Evolutionary conservation across 164 flowering plant genomes (phyloP), one percentile per base, ranked within the genome.

Genomic region (Malania oleifera): DNA sequence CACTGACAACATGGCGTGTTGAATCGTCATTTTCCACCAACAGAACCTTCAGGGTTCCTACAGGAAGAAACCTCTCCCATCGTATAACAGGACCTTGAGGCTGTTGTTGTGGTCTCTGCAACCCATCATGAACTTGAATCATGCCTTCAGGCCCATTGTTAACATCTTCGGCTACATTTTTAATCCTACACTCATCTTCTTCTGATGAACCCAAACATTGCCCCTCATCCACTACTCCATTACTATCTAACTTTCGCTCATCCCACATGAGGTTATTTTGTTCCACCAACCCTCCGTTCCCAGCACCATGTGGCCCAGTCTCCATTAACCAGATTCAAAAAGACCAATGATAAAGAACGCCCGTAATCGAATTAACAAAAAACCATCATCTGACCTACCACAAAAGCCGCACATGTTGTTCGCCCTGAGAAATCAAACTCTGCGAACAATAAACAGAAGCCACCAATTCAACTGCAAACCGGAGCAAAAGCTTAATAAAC

Each of bases 11-110:
- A 34, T 83, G 88, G 38, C 85, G 78, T 37, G 88, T 83, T 23
- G 79, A 83, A 64, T 83, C 83, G 62, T 83, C 88, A 71, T 73
- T 75, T 68, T 83, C 88, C 64, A 83, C 85, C 55, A 83, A 66
- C 63, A 83, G 61, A 56, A 83, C 83, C 58, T 74, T 79, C 65
- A 80, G 66, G 14, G 88, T 61, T 54, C 77, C 70, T 52, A 77
- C 63, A 46, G 79, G 83, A 27, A 83, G 83, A 74, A 80, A 83
- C 65, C 81, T 77, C 59, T 80, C 85, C 88, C 88, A 89, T 7
- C 71, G 61, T 35, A 83, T 72, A 51, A 65, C 55, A 5, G 86
- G 52, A 28, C 79, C 85, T 62, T 59, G 86, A 66, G 70, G 68
- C 64, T 67, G 82, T 50, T 67, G 82, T 55, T 69, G 84, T 54